Percentiles rank a stretch among this genome's conserved stretches.
These are phyloP conservation scores for Penicillium herquei DNA, from an alignment of 495 filamentous ascomycete genomes.

Conservation along the genomic window DNA sequence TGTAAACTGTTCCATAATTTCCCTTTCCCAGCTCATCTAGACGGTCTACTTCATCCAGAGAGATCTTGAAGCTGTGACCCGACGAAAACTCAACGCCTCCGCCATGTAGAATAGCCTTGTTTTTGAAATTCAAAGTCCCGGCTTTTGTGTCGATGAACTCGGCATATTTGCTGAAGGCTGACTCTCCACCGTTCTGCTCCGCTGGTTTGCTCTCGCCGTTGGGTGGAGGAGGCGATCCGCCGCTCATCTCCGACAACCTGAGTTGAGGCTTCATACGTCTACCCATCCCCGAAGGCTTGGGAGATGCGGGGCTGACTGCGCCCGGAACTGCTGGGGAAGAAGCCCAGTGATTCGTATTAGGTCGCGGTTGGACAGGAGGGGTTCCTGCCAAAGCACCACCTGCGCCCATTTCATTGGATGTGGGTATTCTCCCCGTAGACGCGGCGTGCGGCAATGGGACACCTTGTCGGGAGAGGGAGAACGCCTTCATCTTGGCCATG, in stretches of 20 bases:
- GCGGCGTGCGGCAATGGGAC: slow-evolving; percentile 38
- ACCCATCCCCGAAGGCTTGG: slow-evolving; percentile 52
- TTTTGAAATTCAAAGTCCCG: slow-evolving; percentile 88
- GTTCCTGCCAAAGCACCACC: slow-evolving; percentile 39
- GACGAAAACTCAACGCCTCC: slow-evolving; percentile 89
- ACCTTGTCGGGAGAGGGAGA: slow-evolving; percentile 64
- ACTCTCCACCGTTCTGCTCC: slow-evolving; percentile 42
- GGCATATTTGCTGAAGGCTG: slow-evolving; percentile 85
- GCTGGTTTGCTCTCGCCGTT: slow-evolving; percentile 18
- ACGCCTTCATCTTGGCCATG: slow-evolving; percentile 76
- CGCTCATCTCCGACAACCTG: slow-evolving; percentile 51
- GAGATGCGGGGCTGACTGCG: slow-evolving; percentile 24
- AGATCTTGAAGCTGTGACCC: slow-evolving; percentile 89
- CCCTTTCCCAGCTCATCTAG: slow-evolving; percentile 96
- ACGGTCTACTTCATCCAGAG: slow-evolving; percentile 91
- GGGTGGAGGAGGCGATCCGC: slow-evolving; percentile 23
- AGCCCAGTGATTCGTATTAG: slow-evolving; percentile 45
- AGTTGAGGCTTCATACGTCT: slow-evolving; percentile 52
- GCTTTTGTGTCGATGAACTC: slow-evolving; percentile 89
- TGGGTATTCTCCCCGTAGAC: slow-evolving; percentile 39
- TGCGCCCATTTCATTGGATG: slow-evolving; percentile 15
- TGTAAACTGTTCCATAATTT: slow-evolving; percentile 98
- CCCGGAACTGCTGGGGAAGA: slow-evolving; percentile 49
- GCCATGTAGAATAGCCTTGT: slow-evolving; percentile 84
- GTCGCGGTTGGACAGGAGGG: slow-evolving; percentile 39